These are phyloP conservation scores for Rhodotorula sp. DNA, from an alignment of 1,284 basidiomycete species.

Conservation along the genomic window DNA sequence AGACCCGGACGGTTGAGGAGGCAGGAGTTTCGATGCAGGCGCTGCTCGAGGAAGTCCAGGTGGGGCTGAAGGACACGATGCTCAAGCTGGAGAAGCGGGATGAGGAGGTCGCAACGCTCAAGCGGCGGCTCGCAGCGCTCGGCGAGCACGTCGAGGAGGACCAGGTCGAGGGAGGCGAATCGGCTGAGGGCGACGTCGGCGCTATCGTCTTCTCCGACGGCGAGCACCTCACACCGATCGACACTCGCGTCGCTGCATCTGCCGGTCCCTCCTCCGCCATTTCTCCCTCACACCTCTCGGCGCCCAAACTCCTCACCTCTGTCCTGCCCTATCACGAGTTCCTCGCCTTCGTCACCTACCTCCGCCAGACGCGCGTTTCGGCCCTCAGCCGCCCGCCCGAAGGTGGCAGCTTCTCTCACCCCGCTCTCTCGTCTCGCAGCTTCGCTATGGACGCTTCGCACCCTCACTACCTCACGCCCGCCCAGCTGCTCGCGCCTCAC, in stretches of 20 bases:
- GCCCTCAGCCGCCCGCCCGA: slow-evolving; percentile 41
- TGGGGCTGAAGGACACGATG: slow-evolving; percentile 34
- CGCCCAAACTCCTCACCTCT: slow-evolving; percentile 41
- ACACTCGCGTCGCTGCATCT: background rate
- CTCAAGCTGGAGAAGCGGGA: slow-evolving; percentile 33
- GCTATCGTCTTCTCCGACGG: slow-evolving; percentile 32
- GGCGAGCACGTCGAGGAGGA: slow-evolving; percentile 25
- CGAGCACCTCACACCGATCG: slow-evolving; percentile 27
- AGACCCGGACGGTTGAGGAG: slow-evolving; percentile 72
- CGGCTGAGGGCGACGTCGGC: slow-evolving; percentile 13
- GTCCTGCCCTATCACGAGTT: slow-evolving; percentile 79
- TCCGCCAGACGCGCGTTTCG: slow-evolving; percentile 68
- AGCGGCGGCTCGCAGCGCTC: slow-evolving; percentile 18
- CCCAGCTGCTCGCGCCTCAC: slow-evolving; percentile 65
- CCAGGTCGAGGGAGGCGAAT: slow-evolving; percentile 5
- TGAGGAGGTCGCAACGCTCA: slow-evolving; percentile 26
- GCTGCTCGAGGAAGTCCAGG: slow-evolving; percentile 37
- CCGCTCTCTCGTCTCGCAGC: slow-evolving; percentile 15
- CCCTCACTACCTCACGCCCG: slow-evolving; percentile 55
- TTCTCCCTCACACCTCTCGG: slow-evolving; percentile 7
- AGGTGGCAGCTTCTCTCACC: slow-evolving; percentile 6
- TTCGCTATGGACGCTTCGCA: slow-evolving; percentile 31
- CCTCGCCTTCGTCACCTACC: slow-evolving; percentile 71
- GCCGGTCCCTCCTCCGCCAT: background rate
- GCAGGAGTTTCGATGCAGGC: slow-evolving; percentile 36